phyloP scores from a whole-genome alignment of 495 filamentous ascomycete genomes.

The Venustampulla echinocandica region DNA sequence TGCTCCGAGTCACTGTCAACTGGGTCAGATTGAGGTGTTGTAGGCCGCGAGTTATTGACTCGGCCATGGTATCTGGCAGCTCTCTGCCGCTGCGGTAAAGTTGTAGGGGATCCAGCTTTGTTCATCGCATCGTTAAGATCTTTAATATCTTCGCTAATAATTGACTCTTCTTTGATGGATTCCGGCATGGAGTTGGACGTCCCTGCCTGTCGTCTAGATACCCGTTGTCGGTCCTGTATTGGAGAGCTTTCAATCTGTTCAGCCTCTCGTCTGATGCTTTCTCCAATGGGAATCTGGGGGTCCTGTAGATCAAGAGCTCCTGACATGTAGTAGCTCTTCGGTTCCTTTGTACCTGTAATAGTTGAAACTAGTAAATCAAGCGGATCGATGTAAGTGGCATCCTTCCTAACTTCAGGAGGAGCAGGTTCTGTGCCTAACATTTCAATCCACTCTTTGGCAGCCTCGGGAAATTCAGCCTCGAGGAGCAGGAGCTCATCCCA shows the following conservation, averaged over 20 bases:
- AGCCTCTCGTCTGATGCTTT: slow-evolving; percentile 7
- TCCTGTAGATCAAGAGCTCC: slow-evolving; percentile 1
- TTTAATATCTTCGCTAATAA: slow-evolving; percentile 6
- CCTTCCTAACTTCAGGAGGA: slow-evolving; percentile 46
- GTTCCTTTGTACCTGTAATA: background rate
- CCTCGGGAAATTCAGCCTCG: slow-evolving; percentile 58
- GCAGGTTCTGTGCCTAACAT: slow-evolving; percentile 70
- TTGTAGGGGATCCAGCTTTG: slow-evolving; percentile 5
- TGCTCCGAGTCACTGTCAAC: background rate
- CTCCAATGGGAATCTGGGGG: slow-evolving; percentile 20
- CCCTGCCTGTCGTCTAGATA: background rate
- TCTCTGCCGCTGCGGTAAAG: background rate
- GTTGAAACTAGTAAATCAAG: background rate
- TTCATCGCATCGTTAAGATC: slow-evolving; percentile 16
- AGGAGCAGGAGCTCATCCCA: slow-evolving; percentile 82
- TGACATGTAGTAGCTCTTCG: background rate
- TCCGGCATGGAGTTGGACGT: background rate
- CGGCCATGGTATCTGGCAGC: slow-evolving; percentile 2
- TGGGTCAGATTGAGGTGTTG: slow-evolving; percentile 2
- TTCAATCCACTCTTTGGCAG: slow-evolving; percentile 77
- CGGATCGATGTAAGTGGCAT: background rate
- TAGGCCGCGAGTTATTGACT: background rate
- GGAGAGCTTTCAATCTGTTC: background rate
- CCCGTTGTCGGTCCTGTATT: background rate
- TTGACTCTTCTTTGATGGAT: slow-evolving; percentile 6